Evolutionary conservation across 768 basidiomycete species (phyloP).

Genomic region (Suillus tomentosus): DNA sequence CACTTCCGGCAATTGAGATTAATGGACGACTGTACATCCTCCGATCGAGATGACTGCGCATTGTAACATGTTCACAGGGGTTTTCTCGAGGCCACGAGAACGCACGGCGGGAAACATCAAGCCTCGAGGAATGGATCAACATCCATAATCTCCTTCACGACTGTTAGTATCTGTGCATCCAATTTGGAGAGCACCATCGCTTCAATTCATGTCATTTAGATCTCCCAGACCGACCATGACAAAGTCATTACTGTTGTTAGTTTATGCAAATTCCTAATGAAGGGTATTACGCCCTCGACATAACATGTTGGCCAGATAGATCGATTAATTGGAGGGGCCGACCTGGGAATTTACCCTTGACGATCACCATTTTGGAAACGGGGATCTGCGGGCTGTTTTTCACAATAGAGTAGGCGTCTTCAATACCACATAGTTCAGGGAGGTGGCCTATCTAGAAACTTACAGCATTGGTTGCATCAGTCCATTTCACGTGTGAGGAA

Average conservation of each 20-base stretch:
- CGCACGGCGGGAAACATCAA: too few relatives aligned
- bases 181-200: not conserved
- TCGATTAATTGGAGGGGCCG: conserved; percentile 6
- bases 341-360: conserved; percentile 8
- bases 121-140: not conserved
- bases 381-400: conserved; percentile 3
- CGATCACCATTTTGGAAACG: conserved; percentile 13
- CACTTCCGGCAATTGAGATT: not conserved
- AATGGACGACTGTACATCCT: not conserved
- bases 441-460: conserved; percentile 2
- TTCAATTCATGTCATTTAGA: not conserved
- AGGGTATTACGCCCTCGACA: not conserved
- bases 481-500: conserved; percentile 5
- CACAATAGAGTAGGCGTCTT: not conserved
- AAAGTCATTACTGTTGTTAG: not conserved
- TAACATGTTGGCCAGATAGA: conserved; percentile 4
- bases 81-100: not conserved
- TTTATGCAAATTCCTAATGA: not conserved
- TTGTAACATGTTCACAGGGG: not conserved
- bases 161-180: not conserved
- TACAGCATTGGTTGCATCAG: conserved; percentile 1
- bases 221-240: not conserved
- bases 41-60: not conserved
- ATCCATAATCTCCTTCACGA: not conserved
- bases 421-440: conserved; percentile 4